Evolutionary conservation across 441 rosid species (phyloP), one percentile per base, ranked within the genome.

Genomic region (Arabidopsis lyrata): DNA sequence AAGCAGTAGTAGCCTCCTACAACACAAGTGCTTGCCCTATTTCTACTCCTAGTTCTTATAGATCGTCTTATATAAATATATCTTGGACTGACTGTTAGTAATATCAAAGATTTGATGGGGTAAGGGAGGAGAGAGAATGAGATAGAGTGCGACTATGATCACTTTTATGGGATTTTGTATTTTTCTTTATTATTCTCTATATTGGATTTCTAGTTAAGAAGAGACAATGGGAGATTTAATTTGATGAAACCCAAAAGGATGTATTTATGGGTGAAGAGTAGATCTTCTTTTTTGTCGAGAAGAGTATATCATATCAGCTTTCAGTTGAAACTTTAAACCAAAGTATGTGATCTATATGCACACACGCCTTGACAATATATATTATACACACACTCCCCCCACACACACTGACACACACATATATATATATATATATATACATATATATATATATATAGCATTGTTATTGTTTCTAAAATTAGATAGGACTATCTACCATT

Each of bases 91-190:
- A 78, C 83, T 80, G 83, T 78, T 79, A 82, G 86, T 80, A 85
- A 83, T 69, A 84, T 86, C 90, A 82, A 84, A 79, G 92, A 87
- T 86, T 81, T 85, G 95, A 84, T 80, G 90, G 88, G 89, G 91
- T 85, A 83, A 81, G 93, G 93, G 73, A 70, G 57, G 76, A 71
- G 50, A 64, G 70, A 61, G 78, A 45, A 34, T 20, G 62, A 39
- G 68, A 68, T 20, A 76, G 78, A 63, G 76, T 76, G 68, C 42
- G 63, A 77, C 58, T 68, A 50, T 63, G 74, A 81, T 83, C 65
- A 73, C 77, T 78, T 82, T 84, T 66, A 53, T 85, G 85, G 86
- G 84, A 82, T 60, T 77, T 68, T 81, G 83, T 82, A 79, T 80
- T 77, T 75, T 76, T 73, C 20, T 68, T 71, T 58, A 52, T 66